Base-by-base conservation (phyloP, 305 asterid species). In the Plantago lanceolata region DNA sequence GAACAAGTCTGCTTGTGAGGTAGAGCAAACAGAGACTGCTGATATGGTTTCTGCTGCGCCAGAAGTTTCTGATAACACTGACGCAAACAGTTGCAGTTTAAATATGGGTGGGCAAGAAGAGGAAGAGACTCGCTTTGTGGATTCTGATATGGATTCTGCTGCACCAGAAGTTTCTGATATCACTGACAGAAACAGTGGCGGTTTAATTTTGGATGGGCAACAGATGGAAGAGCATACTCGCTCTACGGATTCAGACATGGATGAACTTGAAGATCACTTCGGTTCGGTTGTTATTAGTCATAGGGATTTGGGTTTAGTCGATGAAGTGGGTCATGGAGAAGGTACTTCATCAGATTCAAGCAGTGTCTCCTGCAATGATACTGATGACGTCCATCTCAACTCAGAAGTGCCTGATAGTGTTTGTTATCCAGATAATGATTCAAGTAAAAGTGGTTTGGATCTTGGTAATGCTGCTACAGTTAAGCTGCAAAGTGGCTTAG, bases 81-180 rank as follows among this genome's bases (percentile, higher is more conserved):
- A 45, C 51, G 57, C 72, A 47, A 70, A 63, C 40, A 16, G 48
- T 61, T 69, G 51, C 28, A 20, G 31, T 68, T 78, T 74, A 75
- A 71, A 72, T 58, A 68, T 68, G 58, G 69, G 64, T 63, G 64
- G 70, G 65, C 61, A 65, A 18, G 48, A 61, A 66, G 75, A 48
- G 44, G 83, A 75, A 48, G 87, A 72, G 3, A 56, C 59, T 44
- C 68, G 40, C 70, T 63, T 62, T 56, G 80, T 63, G 63, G 65
- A 65, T 65, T 70, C 72, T 49, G 72, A 71, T 73, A 80, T 63
- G 63, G 65, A 65, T 65, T 70, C 72, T 49, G 72, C 71, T 73
- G 37, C 49, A 56, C 69, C 59, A 71, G 81, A 57, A 73, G 65
- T 76, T 47, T 73, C 63, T 67, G 70, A 71, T 53, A 68, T 56